Conservation (phyloP, 2,329 filamentous ascomycete genomes). For the Knoxdaviesia capensis region DNA sequence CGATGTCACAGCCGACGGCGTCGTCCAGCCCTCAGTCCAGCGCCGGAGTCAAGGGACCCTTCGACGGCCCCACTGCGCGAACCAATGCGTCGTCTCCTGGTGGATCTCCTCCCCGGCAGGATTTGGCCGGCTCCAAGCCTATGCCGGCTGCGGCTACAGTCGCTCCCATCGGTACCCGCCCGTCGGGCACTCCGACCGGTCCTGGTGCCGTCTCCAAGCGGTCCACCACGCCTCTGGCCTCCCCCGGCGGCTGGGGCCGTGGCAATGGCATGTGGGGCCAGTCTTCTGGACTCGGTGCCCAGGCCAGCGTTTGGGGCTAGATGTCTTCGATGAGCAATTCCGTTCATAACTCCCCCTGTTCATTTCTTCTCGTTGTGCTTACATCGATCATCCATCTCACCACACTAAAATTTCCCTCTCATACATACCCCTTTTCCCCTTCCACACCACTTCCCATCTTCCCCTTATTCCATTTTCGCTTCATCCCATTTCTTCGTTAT, state of each 20-base stretch:
- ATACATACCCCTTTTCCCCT: too few relatives aligned
- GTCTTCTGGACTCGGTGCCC: constrained; percentile 62
- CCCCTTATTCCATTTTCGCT: too few relatives aligned
- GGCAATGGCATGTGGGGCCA: constrained; percentile 72
- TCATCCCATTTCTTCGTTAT: too few relatives aligned
- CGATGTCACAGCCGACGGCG: constrained; percentile 46
- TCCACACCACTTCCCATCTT: too few relatives aligned
- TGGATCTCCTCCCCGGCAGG: constrained; percentile 55
- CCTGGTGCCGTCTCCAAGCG: constrained; percentile 42
- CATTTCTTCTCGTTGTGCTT: constrained; percentile 6
- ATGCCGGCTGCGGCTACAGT: constrained; percentile 42
- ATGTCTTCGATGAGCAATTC: constrained; percentile 11
- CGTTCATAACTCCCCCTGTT: constrained; percentile 6
- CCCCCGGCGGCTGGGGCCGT: constrained; percentile 67
- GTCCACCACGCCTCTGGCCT: constrained; percentile 77
- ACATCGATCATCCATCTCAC: too few relatives aligned
- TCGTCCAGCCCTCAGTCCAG: constrained; percentile 65
- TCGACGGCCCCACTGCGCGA: constrained; percentile 34
- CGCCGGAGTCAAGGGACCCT: constrained; percentile 37
- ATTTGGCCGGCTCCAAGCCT: constrained; percentile 30
- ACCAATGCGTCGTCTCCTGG: constrained; percentile 72
- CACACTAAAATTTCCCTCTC: too few relatives aligned
- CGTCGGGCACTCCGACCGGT: constrained; percentile 34
- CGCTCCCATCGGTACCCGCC: constrained; percentile 84
- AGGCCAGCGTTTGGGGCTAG: constrained; percentile 89